Conservation (phyloP, 305 asterid genomes). For the Galium porrigens region DNA sequence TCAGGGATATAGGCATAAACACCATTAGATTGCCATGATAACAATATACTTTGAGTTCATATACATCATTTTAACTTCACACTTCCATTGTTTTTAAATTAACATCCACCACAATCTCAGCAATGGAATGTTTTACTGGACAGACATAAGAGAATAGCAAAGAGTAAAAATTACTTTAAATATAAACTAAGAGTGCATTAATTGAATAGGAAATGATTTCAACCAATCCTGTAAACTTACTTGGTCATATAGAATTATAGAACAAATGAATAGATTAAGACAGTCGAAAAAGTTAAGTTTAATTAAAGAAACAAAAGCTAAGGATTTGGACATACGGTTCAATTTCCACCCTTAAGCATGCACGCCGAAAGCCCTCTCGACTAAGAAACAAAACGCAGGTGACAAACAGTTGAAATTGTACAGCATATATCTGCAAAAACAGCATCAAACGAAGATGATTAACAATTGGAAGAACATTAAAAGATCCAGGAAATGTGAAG, state of each 20-base stretch:
- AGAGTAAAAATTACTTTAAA: no score
- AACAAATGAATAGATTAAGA: background rate
- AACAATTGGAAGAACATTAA: background rate
- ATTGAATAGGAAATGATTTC: no score
- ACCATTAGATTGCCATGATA: background rate
- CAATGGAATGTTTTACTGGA: background rate
- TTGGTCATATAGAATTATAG: background rate
- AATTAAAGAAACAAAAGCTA: slow-evolving; percentile 11
- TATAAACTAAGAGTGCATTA: no score
- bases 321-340: slow-evolving; percentile 33
- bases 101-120: background rate
- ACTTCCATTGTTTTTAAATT: background rate
- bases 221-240: no score
- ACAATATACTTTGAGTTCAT: background rate
- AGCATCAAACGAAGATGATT: background rate
- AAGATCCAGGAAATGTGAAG: background rate
- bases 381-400: slow-evolving; percentile 80
- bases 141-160: no score
- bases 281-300: background rate
- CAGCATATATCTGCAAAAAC: slow-evolving; percentile 62
- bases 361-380: slow-evolving; percentile 89
- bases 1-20: background rate
- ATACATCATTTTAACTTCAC: background rate
- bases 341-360: slow-evolving; percentile 74
- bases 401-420: slow-evolving; percentile 76